Conservation (phyloP, 164 flowering plant species). For the Magnolia changhungtana region DNA sequence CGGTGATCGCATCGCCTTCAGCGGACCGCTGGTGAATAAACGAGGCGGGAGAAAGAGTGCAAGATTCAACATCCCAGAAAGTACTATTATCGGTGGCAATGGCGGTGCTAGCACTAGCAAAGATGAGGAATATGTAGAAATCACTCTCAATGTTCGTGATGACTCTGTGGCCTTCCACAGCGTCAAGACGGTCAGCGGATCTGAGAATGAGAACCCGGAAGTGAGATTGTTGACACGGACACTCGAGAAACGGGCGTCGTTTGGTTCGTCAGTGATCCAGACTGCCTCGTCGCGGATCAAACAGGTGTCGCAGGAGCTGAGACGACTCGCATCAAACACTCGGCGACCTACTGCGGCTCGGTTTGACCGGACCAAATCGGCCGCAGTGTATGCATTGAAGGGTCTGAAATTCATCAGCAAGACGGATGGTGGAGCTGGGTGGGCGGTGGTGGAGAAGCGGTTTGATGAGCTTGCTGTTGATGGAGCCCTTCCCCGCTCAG, state of each 20-base stretch:
- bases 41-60: slow-evolving; percentile 45
- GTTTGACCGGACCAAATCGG: slow-evolving; percentile 68
- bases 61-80: slow-evolving; percentile 36
- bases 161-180: slow-evolving; percentile 65
- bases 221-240: slow-evolving; percentile 39
- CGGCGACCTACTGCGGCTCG: slow-evolving; percentile 18
- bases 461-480: slow-evolving; percentile 37
- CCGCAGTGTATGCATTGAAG: slow-evolving; percentile 73
- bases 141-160: slow-evolving; percentile 59
- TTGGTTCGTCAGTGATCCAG: slow-evolving; percentile 35
- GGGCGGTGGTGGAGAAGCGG: slow-evolving; percentile 52
- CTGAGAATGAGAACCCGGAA: slow-evolving; percentile 45
- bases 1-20: slow-evolving; percentile 36
- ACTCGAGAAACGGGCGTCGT: slow-evolving; percentile 43
- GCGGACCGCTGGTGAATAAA: slow-evolving; percentile 46
- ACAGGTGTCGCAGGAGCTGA: slow-evolving; percentile 64
- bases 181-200: slow-evolving; percentile 43
- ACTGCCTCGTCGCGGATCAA: slow-evolving; percentile 40
- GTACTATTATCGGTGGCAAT: slow-evolving; percentile 5
- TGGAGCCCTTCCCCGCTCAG: slow-evolving; percentile 38
- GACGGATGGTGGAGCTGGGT: slow-evolving; percentile 56
- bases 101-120: not conserved
- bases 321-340: slow-evolving; percentile 41
- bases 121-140: slow-evolving; percentile 49
- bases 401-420: slow-evolving; percentile 85